Conservation (phyloP, 495 filamentous ascomycete species). For the Podospora tetraspora region DNA sequence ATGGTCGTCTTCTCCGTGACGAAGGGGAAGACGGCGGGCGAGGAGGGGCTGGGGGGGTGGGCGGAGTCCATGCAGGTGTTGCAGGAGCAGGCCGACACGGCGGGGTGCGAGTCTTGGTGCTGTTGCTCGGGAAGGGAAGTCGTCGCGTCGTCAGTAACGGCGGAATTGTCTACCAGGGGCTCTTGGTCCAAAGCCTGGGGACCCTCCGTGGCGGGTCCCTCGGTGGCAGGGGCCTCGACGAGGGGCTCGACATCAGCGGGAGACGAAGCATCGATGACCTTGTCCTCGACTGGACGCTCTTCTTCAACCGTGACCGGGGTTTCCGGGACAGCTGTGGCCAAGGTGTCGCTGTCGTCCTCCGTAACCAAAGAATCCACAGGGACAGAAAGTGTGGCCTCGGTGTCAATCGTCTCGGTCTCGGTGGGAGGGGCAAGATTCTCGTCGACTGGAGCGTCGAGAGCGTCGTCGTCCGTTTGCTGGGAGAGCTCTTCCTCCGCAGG, state of each 20-base stretch:
- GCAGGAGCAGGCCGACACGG: neutral
- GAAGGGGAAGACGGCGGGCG: constrained; percentile 5
- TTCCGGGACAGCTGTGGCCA: neutral
- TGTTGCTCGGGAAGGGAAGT: neutral
- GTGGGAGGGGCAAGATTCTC: neutral
- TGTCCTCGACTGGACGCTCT: neutral
- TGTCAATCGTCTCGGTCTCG: neutral
- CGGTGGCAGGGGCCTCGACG: neutral
- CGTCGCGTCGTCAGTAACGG: neutral
- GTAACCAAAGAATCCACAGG: neutral
- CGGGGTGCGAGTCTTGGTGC: neutral
- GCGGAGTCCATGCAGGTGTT: neutral
- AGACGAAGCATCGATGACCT: neutral
- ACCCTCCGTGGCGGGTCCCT: too few relatives aligned
- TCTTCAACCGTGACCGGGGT: neutral
- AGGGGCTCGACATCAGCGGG: neutral
- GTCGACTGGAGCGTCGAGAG: neutral
- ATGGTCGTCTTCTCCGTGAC: constrained; percentile 33
- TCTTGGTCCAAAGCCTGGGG: neutral
- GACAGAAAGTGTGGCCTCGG: neutral
- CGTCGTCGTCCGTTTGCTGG: neutral
- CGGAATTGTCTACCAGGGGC: neutral
- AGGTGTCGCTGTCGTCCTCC: neutral
- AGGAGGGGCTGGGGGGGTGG: constrained; percentile 6
- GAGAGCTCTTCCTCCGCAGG: neutral